A percentile compares a stretch with the other conserved stretches of the same genome.
These are phyloP conservation scores for Planoprotostelium fungivorum DNA, from an alignment of 78 protist species.

Conservation along the genomic window DNA sequence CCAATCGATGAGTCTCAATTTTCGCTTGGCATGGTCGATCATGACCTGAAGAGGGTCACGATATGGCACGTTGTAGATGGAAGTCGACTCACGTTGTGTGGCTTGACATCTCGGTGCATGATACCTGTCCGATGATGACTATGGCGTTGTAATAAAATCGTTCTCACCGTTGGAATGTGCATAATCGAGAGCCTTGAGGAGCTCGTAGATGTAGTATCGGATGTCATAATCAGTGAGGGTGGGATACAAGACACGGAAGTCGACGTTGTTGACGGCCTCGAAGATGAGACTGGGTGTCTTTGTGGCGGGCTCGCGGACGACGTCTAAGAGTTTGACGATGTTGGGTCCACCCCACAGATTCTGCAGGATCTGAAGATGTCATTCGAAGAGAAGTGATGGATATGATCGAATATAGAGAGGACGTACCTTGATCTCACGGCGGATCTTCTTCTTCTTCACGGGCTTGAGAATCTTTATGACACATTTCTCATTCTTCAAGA, in stretches of 20 bases:
- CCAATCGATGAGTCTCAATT: slow-evolving; percentile 97
- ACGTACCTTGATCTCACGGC: slow-evolving; percentile 95
- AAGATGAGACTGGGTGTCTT: slow-evolving; percentile 89
- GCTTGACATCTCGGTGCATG: slow-evolving; percentile 8
- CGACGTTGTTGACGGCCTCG: slow-evolving; percentile 93
- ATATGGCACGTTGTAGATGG: slow-evolving; percentile 95
- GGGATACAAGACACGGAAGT: slow-evolving; percentile 90
- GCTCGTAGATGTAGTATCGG: slow-evolving; percentile 94
- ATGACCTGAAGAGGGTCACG: slow-evolving; percentile 91
- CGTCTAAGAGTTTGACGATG: slow-evolving; percentile 90
- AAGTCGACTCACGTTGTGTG: slow-evolving; percentile 17
- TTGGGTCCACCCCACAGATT: slow-evolving; percentile 94
- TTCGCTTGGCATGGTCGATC: slow-evolving; percentile 91
- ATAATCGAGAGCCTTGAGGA: slow-evolving; percentile 61
- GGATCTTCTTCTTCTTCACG: slow-evolving; percentile 85
- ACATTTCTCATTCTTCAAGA: slow-evolving; percentile 17
- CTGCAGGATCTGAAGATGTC: slow-evolving; percentile 17
- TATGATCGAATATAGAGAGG: slow-evolving; percentile 5
- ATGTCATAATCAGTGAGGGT: slow-evolving; percentile 84
- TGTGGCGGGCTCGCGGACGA: slow-evolving; percentile 90
- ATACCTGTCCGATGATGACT: not conserved
- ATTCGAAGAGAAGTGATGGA: too few relatives aligned
- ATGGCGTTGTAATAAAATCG: not conserved
- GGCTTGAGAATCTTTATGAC: slow-evolving; percentile 87
- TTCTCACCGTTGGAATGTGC: not conserved